phyloP scores from a whole-genome alignment of 495 filamentous ascomycete genomes.

The Penicillium paradoxum region DNA sequence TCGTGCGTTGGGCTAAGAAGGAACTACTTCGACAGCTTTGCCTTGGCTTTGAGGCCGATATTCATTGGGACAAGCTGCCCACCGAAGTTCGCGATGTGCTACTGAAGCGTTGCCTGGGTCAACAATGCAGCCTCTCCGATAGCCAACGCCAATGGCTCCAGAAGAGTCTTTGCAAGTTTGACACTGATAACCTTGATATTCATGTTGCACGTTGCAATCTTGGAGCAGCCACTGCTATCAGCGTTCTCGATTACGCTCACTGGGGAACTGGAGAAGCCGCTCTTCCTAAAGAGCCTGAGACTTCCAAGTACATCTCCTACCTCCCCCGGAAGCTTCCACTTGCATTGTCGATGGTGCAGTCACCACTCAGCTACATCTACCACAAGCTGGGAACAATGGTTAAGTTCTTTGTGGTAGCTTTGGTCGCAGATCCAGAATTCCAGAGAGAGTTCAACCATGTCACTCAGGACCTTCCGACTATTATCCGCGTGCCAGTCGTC shows the following conservation, averaged over 20 bases:
- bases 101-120: slow-evolving; percentile 36
- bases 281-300: slow-evolving; percentile 26
- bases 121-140: slow-evolving; percentile 23
- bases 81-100: slow-evolving; percentile 30
- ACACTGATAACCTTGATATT: slow-evolving; percentile 28
- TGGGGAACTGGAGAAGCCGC: slow-evolving; percentile 31
- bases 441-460: slow-evolving; percentile 54
- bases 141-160: slow-evolving; percentile 32
- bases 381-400: slow-evolving; percentile 36
- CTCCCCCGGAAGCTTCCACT: slow-evolving; percentile 25
- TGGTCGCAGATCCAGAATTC: slow-evolving; percentile 55
- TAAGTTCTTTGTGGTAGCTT: slow-evolving; percentile 52
- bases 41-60: slow-evolving; percentile 38
- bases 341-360: slow-evolving; percentile 23
- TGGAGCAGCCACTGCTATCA: slow-evolving; percentile 35
- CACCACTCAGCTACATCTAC: slow-evolving; percentile 31
- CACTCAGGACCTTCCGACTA: slow-evolving; percentile 24
- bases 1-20: slow-evolving; percentile 40
- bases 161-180: slow-evolving; percentile 33
- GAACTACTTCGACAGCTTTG: slow-evolving; percentile 41
- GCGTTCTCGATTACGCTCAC: slow-evolving; percentile 37
- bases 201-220: slow-evolving; percentile 42
- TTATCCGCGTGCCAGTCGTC: slow-evolving; percentile 37
- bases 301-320: slow-evolving; percentile 30
- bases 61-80: slow-evolving; percentile 41